Percentiles rank a stretch among this genome's conserved stretches.
phyloP scores from a whole-genome alignment of 2,329 filamentous ascomycete genomes.

The Ceratocystis lukuohia region DNA sequence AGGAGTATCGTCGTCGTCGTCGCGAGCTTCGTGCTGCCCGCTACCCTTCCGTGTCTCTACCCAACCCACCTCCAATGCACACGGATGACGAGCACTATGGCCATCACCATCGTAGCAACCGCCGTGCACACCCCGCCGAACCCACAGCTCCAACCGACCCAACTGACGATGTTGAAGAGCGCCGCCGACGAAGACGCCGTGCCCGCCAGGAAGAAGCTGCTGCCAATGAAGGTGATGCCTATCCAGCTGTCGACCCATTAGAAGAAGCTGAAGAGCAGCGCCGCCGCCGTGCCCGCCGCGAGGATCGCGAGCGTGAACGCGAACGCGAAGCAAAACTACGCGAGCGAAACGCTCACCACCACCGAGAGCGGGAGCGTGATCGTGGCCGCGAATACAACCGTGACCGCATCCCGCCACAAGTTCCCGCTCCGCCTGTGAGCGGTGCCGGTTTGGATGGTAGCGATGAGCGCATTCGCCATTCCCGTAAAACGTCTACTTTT shows the following conservation, averaged over 20 bases:
- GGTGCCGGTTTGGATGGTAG: conserved; percentile 31
- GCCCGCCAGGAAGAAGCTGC: conserved; percentile 26
- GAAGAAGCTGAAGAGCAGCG: conserved; percentile 33
- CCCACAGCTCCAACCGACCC: conserved; percentile 21
- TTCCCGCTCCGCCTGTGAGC: conserved; percentile 19
- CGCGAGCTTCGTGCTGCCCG: conserved; percentile 36
- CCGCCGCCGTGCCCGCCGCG: conserved; percentile 33
- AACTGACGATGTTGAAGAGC: conserved; percentile 1
- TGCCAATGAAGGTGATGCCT: conserved; percentile 32
- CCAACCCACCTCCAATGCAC: conserved; percentile 23
- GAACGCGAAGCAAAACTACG: conserved; percentile 13
- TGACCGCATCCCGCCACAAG: conserved; percentile 23
- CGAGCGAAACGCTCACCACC: neutral
- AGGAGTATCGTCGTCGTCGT: conserved; percentile 40
- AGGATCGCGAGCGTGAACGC: conserved; percentile 29
- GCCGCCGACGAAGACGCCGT: conserved; percentile 20
- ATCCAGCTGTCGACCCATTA: conserved; percentile 20
- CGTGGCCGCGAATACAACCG: conserved; percentile 23
- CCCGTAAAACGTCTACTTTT: conserved; percentile 31
- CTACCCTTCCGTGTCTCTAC: neutral
- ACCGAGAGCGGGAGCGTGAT: conserved; percentile 4
- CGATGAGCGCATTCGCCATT: conserved; percentile 31
- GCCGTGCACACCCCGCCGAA: conserved; percentile 16
- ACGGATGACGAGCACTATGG: conserved; percentile 33
- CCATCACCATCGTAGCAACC: conserved; percentile 29